Percentiles rank a stretch among this genome's conserved stretches.
These are phyloP conservation scores for Pisolithus albus DNA, from an alignment of 768 basidiomycete species.

Conservation along the genomic window DNA sequence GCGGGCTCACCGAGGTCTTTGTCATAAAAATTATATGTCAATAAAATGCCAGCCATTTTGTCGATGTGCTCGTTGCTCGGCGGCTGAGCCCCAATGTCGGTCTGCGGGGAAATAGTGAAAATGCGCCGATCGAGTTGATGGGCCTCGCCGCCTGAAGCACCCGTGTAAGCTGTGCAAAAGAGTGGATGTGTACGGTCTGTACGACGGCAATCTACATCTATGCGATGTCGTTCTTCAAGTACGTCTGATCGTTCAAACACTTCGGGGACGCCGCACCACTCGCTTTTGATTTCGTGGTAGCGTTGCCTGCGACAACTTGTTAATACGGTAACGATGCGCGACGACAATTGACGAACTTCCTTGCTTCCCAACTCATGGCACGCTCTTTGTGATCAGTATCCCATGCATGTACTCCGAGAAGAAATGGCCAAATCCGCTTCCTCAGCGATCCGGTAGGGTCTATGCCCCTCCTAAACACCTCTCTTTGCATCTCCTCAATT, in stretches of 20 bases:
- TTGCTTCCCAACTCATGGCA: slow-evolving; percentile 51
- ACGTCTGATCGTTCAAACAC: slow-evolving; percentile 76
- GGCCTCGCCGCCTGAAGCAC: slow-evolving; percentile 40
- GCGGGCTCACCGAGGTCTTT: slow-evolving; percentile 67
- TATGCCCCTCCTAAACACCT: slow-evolving; percentile 76
- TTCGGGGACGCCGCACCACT: slow-evolving; percentile 81
- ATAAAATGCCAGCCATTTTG: slow-evolving; percentile 73
- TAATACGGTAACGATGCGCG: slow-evolving; percentile 1
- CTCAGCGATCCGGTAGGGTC: slow-evolving; percentile 47
- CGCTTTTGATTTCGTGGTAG: slow-evolving; percentile 65
- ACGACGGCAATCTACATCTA: slow-evolving; percentile 94
- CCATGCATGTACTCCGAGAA: slow-evolving; percentile 85
- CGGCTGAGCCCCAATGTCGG: slow-evolving; percentile 79
- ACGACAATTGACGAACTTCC: slow-evolving; percentile 40
- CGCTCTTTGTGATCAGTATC: slow-evolving; percentile 58
- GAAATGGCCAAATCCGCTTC: slow-evolving; percentile 82
- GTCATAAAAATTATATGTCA: slow-evolving; percentile 90
- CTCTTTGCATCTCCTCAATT: slow-evolving; percentile 62
- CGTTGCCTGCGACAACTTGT: slow-evolving; percentile 39
- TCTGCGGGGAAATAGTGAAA: slow-evolving; percentile 68
- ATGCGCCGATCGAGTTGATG: slow-evolving; percentile 42
- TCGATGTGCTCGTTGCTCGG: slow-evolving; percentile 90
- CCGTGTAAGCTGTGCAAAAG: slow-evolving; percentile 50
- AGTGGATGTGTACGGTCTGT: slow-evolving; percentile 93
- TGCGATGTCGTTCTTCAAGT: slow-evolving; percentile 86